Base-by-base conservation (phyloP, 1,284 basidiomycete genomes). In the Marasmius sp. region DNA sequence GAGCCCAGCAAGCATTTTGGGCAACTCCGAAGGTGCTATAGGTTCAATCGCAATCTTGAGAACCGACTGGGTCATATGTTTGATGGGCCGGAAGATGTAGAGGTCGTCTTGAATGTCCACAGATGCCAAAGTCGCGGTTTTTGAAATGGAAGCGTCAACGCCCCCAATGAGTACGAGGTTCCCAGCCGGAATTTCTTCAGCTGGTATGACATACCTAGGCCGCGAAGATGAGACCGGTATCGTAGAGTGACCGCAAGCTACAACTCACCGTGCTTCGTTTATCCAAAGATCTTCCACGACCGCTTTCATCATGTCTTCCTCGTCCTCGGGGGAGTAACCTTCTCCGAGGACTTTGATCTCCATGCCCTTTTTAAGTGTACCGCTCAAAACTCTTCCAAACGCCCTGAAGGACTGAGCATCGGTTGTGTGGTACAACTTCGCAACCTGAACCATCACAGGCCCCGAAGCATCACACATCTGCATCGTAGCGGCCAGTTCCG, bases 1-100 rank as follows among this genome's bases (percentile, higher is more conserved):
- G 64, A 99, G 78, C 55, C 97, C 97, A 49, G 97, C 92, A 65
- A 99, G 82, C 96, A 99, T 98, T 76, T 99, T 98, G 12, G 97
- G 97, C 59, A 99, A 81, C 76, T 99, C 97, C 12, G 96, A 97
- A 3, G 97, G 97, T 33, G 93, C 90, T 58, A 99, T 95, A 10
- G 97, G 97, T 78, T 99, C 97, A 59, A 99, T 97, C 27, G 97
- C 95, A 66, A 99, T 91, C 77, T 99, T 99, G 67, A 99, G 86
- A n/a, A 99, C 95, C 0, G 96, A 94, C 73, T 97, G 89, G 1
- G 97, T 98, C 79, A 98, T 91, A 75, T 99, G 97, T 69, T 93
- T 93, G 76, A 99, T 88, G 1, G 97, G 96, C 37, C 87, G 85
- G 87, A 98, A 97, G 73, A 98, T 97, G 78, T 97, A 85, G 10